phyloP scores from a whole-genome alignment of 2,329 filamentous ascomycete species.

The Hymenoscyphus albidus region DNA sequence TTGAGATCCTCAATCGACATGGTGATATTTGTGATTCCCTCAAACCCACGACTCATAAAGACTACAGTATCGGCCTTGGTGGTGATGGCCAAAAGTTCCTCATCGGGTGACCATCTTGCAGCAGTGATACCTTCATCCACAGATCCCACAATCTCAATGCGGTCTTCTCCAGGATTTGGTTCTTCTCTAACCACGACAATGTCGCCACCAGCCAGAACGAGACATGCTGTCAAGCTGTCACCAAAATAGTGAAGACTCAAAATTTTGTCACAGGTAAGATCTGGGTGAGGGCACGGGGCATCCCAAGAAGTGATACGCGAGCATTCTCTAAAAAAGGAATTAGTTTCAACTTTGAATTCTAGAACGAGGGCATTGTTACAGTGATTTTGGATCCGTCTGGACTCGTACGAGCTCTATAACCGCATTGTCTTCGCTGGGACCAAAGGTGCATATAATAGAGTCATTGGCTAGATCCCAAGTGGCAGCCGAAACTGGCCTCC shows the following conservation, averaged over 20 bases:
- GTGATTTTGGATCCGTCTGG: slow-evolving; percentile 40
- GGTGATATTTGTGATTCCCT: slow-evolving; percentile 71
- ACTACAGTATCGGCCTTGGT: slow-evolving; percentile 76
- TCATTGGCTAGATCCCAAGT: slow-evolving; percentile 83
- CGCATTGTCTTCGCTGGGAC: slow-evolving; percentile 66
- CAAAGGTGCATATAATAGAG: slow-evolving; percentile 77
- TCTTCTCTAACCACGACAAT: slow-evolving; percentile 81
- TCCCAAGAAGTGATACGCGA: slow-evolving; percentile 75
- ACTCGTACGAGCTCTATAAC: slow-evolving; percentile 68
- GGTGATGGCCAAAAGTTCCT: slow-evolving; percentile 80
- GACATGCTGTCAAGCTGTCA: slow-evolving; percentile 71
- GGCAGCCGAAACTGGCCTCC: slow-evolving; percentile 64
- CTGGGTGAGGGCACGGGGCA: slow-evolving; percentile 73
- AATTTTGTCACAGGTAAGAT: slow-evolving; percentile 70
- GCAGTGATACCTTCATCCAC: slow-evolving; percentile 89
- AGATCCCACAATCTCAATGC: slow-evolving; percentile 92
- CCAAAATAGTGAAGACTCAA: slow-evolving; percentile 80
- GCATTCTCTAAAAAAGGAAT: slow-evolving; percentile 35
- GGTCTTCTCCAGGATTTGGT: slow-evolving; percentile 61
- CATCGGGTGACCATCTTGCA: slow-evolving; percentile 91
- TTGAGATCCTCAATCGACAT: slow-evolving; percentile 75
- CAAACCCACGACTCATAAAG: slow-evolving; percentile 90
- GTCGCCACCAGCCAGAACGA: slow-evolving; percentile 87
- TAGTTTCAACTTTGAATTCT: slow-evolving; percentile 36
- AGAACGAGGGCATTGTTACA: slow-evolving; percentile 29